Percentiles rank a stretch among this genome's conserved stretches.
Conservation (phyloP, 1,139 yeast genomes). For the Suhomyces wounanorum region DNA sequence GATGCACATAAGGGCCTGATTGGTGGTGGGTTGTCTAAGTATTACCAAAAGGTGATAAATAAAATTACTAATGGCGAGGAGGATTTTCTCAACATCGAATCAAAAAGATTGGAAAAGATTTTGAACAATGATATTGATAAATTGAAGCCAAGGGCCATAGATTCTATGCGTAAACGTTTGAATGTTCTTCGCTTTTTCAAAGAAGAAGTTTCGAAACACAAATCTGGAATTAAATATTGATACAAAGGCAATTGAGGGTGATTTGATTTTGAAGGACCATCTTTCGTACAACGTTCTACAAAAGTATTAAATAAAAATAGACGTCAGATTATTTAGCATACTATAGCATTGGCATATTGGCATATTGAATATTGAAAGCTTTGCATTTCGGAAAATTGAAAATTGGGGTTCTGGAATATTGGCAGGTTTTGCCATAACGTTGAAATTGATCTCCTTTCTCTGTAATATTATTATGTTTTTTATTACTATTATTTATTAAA, state of each 20-base stretch:
- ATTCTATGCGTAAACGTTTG: conserved; percentile 48
- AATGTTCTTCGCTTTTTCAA: conserved; percentile 48
- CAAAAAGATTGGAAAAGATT: conserved; percentile 50
- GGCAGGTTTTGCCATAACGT: too few species aligned
- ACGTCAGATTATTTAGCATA: too few species aligned
- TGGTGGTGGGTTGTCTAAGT: conserved; percentile 17
- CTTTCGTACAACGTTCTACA: too few species aligned
- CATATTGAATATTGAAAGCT: too few species aligned
- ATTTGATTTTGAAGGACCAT: not conserved
- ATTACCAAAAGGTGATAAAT: conserved; percentile 54
- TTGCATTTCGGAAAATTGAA: too few species aligned
- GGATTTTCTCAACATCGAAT: conserved; percentile 53
- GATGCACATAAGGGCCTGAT: conserved; percentile 17
- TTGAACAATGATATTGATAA: conserved; percentile 39
- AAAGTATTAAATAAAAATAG: too few species aligned
- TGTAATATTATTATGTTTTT: too few species aligned
- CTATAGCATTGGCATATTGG: too few species aligned
- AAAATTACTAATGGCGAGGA: conserved; percentile 51
- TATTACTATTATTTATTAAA: too few species aligned
- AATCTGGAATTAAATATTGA: not conserved
- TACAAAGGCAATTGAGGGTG: too few species aligned
- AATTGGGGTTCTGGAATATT: too few species aligned
- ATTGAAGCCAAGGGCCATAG: conserved; percentile 37
- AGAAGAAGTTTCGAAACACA: not conserved
- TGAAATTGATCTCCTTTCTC: too few species aligned